Conservation (phyloP, 2,329 filamentous ascomycete species). For the Colletotrichum costaricense region DNA sequence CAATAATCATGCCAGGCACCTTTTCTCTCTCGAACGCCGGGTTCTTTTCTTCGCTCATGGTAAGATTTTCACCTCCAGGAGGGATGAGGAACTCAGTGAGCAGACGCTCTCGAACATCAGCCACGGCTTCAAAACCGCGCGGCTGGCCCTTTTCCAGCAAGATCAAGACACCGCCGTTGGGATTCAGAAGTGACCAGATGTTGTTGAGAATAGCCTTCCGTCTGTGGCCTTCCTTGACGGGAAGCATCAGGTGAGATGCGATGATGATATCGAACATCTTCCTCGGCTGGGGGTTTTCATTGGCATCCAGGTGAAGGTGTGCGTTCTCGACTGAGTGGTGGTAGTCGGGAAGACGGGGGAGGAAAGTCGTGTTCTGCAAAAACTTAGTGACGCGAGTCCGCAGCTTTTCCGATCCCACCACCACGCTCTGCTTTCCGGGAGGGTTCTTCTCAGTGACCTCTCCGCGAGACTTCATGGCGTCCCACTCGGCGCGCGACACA, state of each 20-base stretch:
- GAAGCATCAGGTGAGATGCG: conserved; percentile 85
- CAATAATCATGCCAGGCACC: conserved; percentile 73
- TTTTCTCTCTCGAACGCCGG: conserved; percentile 55
- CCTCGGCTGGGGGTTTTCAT: conserved; percentile 64
- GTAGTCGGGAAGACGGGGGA: conserved; percentile 92
- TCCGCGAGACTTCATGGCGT: conserved; percentile 68
- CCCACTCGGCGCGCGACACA: conserved; percentile 84
- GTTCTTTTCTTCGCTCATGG: conserved; percentile 51
- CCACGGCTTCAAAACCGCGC: conserved; percentile 91
- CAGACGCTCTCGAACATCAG: conserved; percentile 82
- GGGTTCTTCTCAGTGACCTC: conserved; percentile 54
- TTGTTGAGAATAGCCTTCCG: conserved; percentile 86
- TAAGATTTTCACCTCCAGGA: conserved; percentile 57
- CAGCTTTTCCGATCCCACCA: conserved; percentile 80
- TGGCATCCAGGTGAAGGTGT: conserved; percentile 69
- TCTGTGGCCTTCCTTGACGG: conserved; percentile 78
- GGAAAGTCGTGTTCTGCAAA: conserved; percentile 89
- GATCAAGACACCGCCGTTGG: conserved; percentile 86
- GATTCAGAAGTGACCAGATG: conserved; percentile 87
- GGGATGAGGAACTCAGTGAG: conserved; percentile 80
- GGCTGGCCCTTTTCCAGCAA: conserved; percentile 92
- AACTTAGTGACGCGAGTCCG: conserved; percentile 80
- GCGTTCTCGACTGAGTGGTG: conserved; percentile 72
- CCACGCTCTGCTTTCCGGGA: conserved; percentile 81
- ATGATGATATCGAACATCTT: conserved; percentile 93